Base-by-base conservation (phyloP, 768 basidiomycete genomes). In the Trametes maxima region DNA sequence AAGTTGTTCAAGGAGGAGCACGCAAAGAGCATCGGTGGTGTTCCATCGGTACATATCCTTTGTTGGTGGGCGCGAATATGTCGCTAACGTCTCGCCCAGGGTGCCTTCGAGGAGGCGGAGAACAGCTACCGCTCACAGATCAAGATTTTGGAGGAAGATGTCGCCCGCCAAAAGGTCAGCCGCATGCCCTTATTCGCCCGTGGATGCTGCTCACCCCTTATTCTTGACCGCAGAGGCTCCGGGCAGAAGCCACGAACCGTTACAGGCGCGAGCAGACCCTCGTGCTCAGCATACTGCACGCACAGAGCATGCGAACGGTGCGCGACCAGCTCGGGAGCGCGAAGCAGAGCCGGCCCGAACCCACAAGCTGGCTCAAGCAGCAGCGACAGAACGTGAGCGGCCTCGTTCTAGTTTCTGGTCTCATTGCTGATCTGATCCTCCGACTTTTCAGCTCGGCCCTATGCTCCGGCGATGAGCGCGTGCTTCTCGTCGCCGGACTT, bases 1-100 rank as follows among this genome's bases (percentile, higher is more conserved):
- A 90, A 90, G 65, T 79, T 94, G 28, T 89, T 95, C 76, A 90
- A 89, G 66, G 90, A 93, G 69, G 88, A 89, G 68, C 86, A 88
- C 51, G 85, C 86, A 5, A 83, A 85, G 52, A 81, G 80, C 66
- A 77, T 76, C 33, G 78, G 77, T 21, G 67, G 75, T 56, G 73
- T 74, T 48, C 69, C 78, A 36, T 73, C 82, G 42, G 87, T 87
- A 64, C 63, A 79, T 72, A 36, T 48, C 36, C 42, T 49, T 12
- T 10, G 8, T 3, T 14, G n/a, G 16, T 2, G 24, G 4, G 3
- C n/a, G 10, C 2, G 16, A 25, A 22, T 39, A 46, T 46, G 37
- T 61, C 36, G 35, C 16, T 65, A n/a, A 40, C 39, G 17, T 4
- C 12, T 13, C 12, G 13, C 52, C 42, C 65, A 84, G 75, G 84